Base-by-base conservation (phyloP, 345 rosid genomes). In the Xanthoceras sorbifolium region DNA sequence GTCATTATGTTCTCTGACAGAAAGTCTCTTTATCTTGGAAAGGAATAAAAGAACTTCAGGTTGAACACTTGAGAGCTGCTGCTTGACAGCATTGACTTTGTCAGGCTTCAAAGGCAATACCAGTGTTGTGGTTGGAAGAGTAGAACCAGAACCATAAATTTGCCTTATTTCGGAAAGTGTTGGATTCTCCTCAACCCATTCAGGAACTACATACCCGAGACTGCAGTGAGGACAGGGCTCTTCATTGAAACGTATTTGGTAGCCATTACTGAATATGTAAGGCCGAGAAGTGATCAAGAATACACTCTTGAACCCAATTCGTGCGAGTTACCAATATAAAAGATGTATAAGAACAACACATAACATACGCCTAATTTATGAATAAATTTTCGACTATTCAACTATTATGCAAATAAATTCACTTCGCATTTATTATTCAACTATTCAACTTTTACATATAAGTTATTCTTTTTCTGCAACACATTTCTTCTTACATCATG, bases 221-320 rank as follows among this genome's bases (percentile, higher is more conserved):
- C 83, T 62, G 80, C 92, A 93, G 46, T 78, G 78, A 0, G 87
- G 84, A 77, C 91, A 89, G 67, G 97, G 93, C 15, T 82, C 89
- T 76, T 90, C 93, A 32, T 82, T 80, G 59, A 92, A 92, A 9
- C 88, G 79, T 15, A 92, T 90, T 3, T 86, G 91, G 64, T 91
- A 90, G n/a, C 93, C 97, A 9, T 86, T 90, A 62, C 92, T 91
- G 76, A 91, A 90, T 17, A 91, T 86, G 73, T 83, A 77, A 1
- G 93, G 97, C 36, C 76, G 86, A 15, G 88, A 67, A 28, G 88
- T 85, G 6, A 91, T 87, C 73, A 88, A 74, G 63, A 91, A 91
- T 3, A 90, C 97, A 78, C 97, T 87, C 82, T 89, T 91, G 77
- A 91, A 91, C 1, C 93, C 95, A 42, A 91, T 89, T 5, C 95